Base-by-base conservation (phyloP, 1,284 basidiomycete genomes). In the Agroathelia rolfsii region DNA sequence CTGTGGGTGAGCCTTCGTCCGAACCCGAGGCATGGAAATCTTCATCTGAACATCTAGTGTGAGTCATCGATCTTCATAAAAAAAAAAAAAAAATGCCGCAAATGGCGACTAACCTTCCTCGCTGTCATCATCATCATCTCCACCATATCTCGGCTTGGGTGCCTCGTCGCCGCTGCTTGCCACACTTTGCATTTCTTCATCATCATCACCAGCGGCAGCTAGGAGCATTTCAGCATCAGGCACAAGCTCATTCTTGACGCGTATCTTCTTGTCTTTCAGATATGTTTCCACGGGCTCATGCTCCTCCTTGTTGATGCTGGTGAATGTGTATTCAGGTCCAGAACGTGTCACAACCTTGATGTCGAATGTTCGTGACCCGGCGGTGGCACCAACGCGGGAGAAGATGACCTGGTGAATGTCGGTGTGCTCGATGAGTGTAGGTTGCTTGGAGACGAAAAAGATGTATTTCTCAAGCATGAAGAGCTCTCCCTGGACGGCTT, bases 391-490 rank as follows among this genome's bases (percentile, higher is more conserved):
- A 9, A 98, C 87, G 39, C 92, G 85, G 8, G 92, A 93, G 66
- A 98, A 96, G 32, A 90, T 72, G 40, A 89, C 84, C 57, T 87
- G 83, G 47, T 92, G 81, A 38, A 97, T 84, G 49, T 97, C 90
- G 36, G 77, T 75, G 44, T 95, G 81, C 44, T 95, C 87, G 47
- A 97, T 75, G 48, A 96, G 80, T 23, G 83, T 80, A 1, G 95
- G 93, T 49, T 92, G 84, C 59, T 97, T 98, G 38, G 93, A 92
- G 35, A 98, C 92, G 64, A 97, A 99, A 59, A 99, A 88, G 31
- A 99, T 70, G 53, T 86, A 89, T 72, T 96, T 96, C 55, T 98
- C 95, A 41, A 99, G 78, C 64, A 97, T 78, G 71, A 96, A 98
- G 16, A 99, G 76, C 55, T 96, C 89, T 41, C 95, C 95, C 56